A percentile compares a stretch with the other conserved stretches of the same genome.
Conservation (phyloP, 108 stramenopile species). For the Parietichytrium sp. region DNA sequence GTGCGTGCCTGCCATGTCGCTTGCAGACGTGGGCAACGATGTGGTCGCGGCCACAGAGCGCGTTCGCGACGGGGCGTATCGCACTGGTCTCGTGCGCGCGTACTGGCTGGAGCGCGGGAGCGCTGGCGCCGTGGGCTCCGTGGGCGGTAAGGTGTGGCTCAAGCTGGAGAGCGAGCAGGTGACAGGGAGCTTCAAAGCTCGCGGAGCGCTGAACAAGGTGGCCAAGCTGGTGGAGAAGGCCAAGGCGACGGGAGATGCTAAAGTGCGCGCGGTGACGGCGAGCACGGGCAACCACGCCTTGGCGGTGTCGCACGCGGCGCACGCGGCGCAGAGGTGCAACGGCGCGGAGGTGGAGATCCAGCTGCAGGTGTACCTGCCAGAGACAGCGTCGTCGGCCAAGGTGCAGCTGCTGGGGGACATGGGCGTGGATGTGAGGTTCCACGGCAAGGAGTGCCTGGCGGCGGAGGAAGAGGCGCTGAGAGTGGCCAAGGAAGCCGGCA, state of each 20-base stretch:
- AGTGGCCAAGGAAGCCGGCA: background rate
- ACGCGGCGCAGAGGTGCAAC: background rate
- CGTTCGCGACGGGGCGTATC: background rate
- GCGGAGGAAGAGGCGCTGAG: conserved; percentile 20
- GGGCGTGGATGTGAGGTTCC: background rate
- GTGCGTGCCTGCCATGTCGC: no score
- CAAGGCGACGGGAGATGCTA: no score
- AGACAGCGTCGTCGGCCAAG: conserved; percentile 5
- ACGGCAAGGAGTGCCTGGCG: background rate
- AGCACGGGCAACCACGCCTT: conserved; percentile 40
- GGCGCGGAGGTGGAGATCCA: background rate
- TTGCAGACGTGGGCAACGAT: background rate
- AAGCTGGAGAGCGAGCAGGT: conserved; percentile 45
- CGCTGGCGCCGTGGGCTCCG: no score
- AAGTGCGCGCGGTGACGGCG: conserved; percentile 24
- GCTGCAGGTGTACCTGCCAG: background rate
- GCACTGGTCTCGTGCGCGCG: background rate
- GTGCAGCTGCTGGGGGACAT: background rate
- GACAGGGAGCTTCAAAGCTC: conserved; percentile 39
- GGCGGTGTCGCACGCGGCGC: conserved; percentile 7
- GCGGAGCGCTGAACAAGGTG: conserved; percentile 31
- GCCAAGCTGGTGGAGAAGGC: no score
- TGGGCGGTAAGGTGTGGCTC: background rate
- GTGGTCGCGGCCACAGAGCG: background rate
- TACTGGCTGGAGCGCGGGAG: no score